Conservation (phyloP, 768 basidiomycete species). For the Tulasnella sp. region DNA sequence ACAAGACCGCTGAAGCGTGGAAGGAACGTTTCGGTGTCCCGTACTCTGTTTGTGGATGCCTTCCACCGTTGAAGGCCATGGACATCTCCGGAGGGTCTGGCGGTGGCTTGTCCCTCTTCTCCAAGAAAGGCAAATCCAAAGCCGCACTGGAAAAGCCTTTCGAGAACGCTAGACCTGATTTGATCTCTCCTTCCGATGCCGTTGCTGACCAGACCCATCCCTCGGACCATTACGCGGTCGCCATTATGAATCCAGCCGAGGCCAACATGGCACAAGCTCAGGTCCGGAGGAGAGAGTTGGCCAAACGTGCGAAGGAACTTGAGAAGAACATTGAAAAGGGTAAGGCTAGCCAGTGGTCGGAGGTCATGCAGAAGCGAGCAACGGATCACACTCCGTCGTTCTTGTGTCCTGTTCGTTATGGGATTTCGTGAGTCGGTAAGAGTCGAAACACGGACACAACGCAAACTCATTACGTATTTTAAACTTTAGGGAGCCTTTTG, state of each 20-base stretch:
- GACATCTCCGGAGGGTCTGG: not conserved
- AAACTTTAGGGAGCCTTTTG: not conserved
- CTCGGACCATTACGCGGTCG: conserved; percentile 30
- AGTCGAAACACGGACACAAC: not conserved
- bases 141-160: not conserved
- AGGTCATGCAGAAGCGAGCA: not conserved
- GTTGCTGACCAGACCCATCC: conserved; percentile 31
- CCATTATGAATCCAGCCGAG: conserved; percentile 19
- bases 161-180: conserved; percentile 30
- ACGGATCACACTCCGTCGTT: not conserved
- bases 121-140: conserved; percentile 16
- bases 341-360: not conserved
- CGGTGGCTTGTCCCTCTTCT: not conserved
- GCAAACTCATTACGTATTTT: not conserved
- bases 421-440: not conserved
- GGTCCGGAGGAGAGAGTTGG: not conserved
- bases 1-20: conserved; percentile 52
- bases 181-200: conserved; percentile 24
- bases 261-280: not conserved
- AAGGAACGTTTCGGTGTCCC: conserved; percentile 48
- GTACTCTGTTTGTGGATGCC: conserved; percentile 62
- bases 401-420: not conserved
- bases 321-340: not conserved
- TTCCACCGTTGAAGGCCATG: no score
- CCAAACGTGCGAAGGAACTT: not conserved